These are phyloP conservation scores for Sarocladium kiliense DNA, from an alignment of 2,329 filamentous ascomycete genomes.

Conservation along the genomic window DNA sequence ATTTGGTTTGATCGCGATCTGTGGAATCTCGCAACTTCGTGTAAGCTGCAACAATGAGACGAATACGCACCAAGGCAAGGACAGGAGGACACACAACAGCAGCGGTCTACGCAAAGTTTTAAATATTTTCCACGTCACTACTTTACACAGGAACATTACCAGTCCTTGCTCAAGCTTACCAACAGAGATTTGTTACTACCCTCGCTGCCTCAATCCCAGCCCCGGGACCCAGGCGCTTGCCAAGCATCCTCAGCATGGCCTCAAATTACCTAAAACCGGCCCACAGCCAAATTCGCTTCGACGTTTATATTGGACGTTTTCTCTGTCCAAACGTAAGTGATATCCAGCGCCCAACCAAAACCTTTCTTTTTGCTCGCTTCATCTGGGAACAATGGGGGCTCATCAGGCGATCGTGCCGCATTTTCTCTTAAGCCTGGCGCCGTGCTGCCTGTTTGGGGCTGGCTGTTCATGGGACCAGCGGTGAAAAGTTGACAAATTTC, in stretches of 20 bases:
- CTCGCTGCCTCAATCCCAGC: no score
- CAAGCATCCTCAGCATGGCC: slow-evolving; percentile 5
- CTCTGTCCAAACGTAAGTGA: slow-evolving; percentile 4
- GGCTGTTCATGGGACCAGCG: background rate
- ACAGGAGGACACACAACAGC: background rate
- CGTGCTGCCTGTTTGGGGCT: no score
- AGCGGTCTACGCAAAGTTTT: background rate
- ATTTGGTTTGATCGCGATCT: background rate
- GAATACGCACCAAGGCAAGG: background rate
- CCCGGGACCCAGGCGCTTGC: no score
- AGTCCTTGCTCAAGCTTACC: background rate
- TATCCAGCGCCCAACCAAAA: background rate
- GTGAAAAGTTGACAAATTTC: background rate
- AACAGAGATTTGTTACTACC: background rate
- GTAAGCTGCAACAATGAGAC: background rate
- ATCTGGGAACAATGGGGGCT: background rate
- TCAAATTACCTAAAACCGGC: slow-evolving; percentile 8
- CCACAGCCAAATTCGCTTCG: background rate
- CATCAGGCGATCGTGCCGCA: background rate
- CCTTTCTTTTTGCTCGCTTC: background rate
- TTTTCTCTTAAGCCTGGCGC: background rate
- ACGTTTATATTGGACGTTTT: slow-evolving; percentile 7
- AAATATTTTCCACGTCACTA: background rate
- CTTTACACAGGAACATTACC: background rate
- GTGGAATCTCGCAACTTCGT: background rate